Conservation (phyloP, 1,284 basidiomycete species). For the Tausonia pullulans region DNA sequence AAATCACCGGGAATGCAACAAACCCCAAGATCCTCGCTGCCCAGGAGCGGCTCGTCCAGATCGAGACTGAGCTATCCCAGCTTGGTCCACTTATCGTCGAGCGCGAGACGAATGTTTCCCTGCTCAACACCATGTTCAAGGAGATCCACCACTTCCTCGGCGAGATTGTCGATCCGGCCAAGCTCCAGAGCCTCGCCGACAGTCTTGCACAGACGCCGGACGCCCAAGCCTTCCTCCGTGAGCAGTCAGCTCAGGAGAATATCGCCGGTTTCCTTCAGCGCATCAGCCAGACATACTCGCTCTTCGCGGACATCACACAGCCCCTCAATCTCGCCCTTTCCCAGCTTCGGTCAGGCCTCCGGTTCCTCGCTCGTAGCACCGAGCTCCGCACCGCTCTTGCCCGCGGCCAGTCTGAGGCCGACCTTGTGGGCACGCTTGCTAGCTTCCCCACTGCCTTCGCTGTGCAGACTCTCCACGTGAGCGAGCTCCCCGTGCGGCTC, state of each 20-base stretch:
- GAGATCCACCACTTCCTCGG: conserved; percentile 60
- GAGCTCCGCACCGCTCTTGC: conserved; percentile 17
- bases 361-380: conserved; percentile 36
- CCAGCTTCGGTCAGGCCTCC: conserved; percentile 64
- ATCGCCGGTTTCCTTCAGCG: conserved; percentile 38
- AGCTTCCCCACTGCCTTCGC: conserved; percentile 26
- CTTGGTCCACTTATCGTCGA: conserved; percentile 27
- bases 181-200: conserved; percentile 13
- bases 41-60: conserved; percentile 28
- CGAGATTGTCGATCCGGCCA: conserved; percentile 25
- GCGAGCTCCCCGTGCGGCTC: conserved; percentile 23
- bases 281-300: conserved; percentile 34
- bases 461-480: conserved; percentile 19
- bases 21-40: conserved; percentile 42
- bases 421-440: conserved; percentile 24
- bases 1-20: conserved; percentile 49
- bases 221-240: conserved; percentile 26
- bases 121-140: conserved; percentile 65
- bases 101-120: conserved; percentile 42
- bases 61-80: conserved; percentile 23
- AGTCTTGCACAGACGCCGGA: conserved; percentile 18
- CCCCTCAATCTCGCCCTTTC: conserved; percentile 54
- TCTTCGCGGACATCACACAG: conserved; percentile 54
- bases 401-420: conserved; percentile 16
- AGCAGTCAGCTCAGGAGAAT: conserved; percentile 36